Conservation (phyloP, 108 stramenopile species). For the Phaeodactylum tricornutum region DNA sequence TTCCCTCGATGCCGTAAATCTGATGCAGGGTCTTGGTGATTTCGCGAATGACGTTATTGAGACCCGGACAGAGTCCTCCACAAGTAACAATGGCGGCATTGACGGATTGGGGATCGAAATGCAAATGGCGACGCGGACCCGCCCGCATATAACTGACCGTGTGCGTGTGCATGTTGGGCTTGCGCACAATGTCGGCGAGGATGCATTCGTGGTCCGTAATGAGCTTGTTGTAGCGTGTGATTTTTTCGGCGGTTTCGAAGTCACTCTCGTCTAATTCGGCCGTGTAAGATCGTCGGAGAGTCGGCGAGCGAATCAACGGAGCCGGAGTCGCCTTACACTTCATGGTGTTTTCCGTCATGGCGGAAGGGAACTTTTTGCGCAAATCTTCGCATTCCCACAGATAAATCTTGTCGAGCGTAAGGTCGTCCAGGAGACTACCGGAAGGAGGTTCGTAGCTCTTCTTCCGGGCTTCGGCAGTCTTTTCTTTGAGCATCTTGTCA, state of each 20-base stretch:
- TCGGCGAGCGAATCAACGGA: neutral
- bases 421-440: slow-evolving; percentile 41
- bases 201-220: slow-evolving; percentile 79
- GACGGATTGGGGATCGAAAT: slow-evolving; percentile 84
- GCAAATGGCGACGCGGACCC: slow-evolving; percentile 72
- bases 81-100: slow-evolving; percentile 97
- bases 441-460: slow-evolving; percentile 28
- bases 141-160: slow-evolving; percentile 77
- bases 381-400: slow-evolving; percentile 77
- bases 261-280: neutral
- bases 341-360: slow-evolving; percentile 27
- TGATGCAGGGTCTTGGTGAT: slow-evolving; percentile 68
- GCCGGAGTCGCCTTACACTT: slow-evolving; percentile 6
- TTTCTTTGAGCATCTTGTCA: slow-evolving; percentile 24
- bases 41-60: slow-evolving; percentile 95
- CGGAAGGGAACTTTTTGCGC: slow-evolving; percentile 36
- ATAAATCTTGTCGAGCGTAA: slow-evolving; percentile 43
- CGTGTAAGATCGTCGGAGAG: neutral
- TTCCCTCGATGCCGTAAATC: slow-evolving; percentile 78
- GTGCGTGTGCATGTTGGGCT: slow-evolving; percentile 25
- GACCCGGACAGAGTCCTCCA: slow-evolving; percentile 89
- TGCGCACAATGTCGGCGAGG: slow-evolving; percentile 71
- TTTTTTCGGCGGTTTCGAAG: neutral
- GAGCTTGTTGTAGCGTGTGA: slow-evolving; percentile 65
- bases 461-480: slow-evolving; percentile 22